Evolutionary conservation across 2,329 filamentous ascomycete species (phyloP), one percentile per base, ranked within the genome.

Genomic region (Rutstroemia sp.): DNA sequence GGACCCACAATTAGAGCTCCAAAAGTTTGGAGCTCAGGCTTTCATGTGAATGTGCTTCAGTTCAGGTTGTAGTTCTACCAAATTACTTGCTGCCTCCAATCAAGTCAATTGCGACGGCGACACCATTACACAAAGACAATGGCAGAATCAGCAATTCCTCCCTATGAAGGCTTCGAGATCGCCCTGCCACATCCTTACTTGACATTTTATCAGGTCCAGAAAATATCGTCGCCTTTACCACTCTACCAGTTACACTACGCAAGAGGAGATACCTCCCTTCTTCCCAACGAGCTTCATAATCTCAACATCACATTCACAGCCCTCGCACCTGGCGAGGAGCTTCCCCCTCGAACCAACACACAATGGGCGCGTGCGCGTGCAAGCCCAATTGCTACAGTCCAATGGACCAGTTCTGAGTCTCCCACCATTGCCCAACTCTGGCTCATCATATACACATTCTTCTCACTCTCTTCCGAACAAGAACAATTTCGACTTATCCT

Each of bases 401-500:
- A 65, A 51, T 74, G 72, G 72, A 63, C 64, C 10, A 62, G 59
- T 9, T 53, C 48, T 8, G 58, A 58, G 14, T 44, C 67, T 17
- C 71, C 72, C 0, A 66, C 68, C 5, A 57, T 73, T 5, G 61
- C 54, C 0, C 71, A 74, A 54, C 67, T 74, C 25, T 75, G 72
- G 73, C 68, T 69, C 48, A 53, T 73, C 14, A 58, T 74, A 17
- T 68, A 75, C 54, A 69, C 71, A 25, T 68, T 72, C 19, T 67
- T 72, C 27, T 68, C 69, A 2, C 60, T 63, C 47, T 65, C 49
- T 40, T 68, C 64, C 19, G 64, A 66, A 1, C 60, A 67, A 9
- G 73, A 74, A 58, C 58, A 64, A 4, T 68, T 74, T 46, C 65
- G 72, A 10, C 60, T 72, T 2, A 64, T 64, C 6, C 63, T 75